Base-by-base conservation (phyloP, 768 basidiomycete genomes). In the Hebeloma cylindrosporum region DNA sequence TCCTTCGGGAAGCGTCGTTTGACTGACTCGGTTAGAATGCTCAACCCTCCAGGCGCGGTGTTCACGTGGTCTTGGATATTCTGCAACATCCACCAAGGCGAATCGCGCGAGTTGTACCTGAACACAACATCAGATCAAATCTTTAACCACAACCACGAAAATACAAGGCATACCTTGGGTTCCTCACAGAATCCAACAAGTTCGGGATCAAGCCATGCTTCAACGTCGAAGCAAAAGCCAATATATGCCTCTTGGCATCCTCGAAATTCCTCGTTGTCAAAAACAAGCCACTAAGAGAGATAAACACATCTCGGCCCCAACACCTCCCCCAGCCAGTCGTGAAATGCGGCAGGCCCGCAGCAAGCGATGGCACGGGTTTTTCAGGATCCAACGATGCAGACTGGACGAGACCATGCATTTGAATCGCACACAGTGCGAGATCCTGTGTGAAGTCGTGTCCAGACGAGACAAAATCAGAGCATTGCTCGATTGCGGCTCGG, bases 81-180 rank as follows among this genome's bases (percentile, higher is more conserved):
- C 63, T 99, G 95, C 47, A 97, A 63, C 89, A 98, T 95, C 92
- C 93, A 98, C 95, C 94, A 98, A 3, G 96, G 95, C 5, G 92
- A 93, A 62, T 99, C 96, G 40, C 96, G 85, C 4, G 92, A 98
- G 65, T 98, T 98, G 66, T 93, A 94, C 50, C 88, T 88, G 48
- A 7, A 14, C 29, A 17, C 17, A 27, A 7, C 16, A 27, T 0
- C 29, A 35, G 5, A 37, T 44, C 25, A 21, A n/a, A n/a, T n/a
- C n/a, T n/a, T 22, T 10, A 14, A 25, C n/a, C 26, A 17, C 23
- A n/a, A 16, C n/a, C 16, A 42, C 16, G 20, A 16, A 18, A 17
- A 25, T n/a, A 1, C n/a, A 35, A 22, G 8, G 60, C 73, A 40
- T 67, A 91, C 83, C 93, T 75, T 13, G 94, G 94, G 47, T 70